These are phyloP conservation scores for Taxawa tesnikishii DNA, from an alignment of 2,329 filamentous ascomycete genomes.

Conservation along the genomic window DNA sequence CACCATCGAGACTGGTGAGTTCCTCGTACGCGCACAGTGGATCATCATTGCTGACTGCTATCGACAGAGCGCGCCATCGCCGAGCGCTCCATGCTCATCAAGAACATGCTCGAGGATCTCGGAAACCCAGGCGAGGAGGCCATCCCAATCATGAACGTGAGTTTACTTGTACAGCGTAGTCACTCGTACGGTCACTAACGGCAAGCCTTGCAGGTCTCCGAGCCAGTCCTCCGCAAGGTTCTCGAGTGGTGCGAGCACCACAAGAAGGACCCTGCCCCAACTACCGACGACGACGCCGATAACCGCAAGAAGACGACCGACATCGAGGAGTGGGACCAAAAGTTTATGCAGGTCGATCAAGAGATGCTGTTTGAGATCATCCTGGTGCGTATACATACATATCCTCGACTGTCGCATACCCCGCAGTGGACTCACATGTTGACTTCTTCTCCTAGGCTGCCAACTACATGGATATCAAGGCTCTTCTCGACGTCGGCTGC, in stretches of 20 bases:
- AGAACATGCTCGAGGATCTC: conserved; percentile 95
- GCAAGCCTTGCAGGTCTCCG: conserved; percentile 52
- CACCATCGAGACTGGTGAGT: conserved; percentile 28
- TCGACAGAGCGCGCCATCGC: conserved; percentile 68
- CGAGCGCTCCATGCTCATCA: conserved; percentile 88
- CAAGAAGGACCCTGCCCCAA: conserved; percentile 71
- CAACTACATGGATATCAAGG: conserved; percentile 99
- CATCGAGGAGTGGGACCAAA: conserved; percentile 99
- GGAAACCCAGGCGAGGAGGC: conserved; percentile 52
- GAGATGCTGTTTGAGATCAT: conserved; percentile 99
- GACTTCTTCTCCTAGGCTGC: conserved; percentile 51
- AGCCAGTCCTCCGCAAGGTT: conserved; percentile 87
- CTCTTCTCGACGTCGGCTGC: conserved; percentile 92
- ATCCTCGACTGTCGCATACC: no score
- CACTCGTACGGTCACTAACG: conserved; percentile 1
- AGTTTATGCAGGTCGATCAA: conserved; percentile 99
- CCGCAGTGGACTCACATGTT: not conserved
- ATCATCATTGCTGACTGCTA: conserved; percentile 8
- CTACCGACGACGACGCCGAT: conserved; percentile 81
- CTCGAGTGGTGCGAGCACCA: conserved; percentile 98
- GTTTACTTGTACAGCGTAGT: conserved; percentile 10
- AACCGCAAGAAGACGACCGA: conserved; percentile 97
- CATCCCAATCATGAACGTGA: conserved; percentile 73
- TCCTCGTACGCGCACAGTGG: conserved; percentile 4
- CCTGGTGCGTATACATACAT: conserved; percentile 46